Conservation (phyloP, 208 protist genomes). For the Leishmania amazonensis region DNA sequence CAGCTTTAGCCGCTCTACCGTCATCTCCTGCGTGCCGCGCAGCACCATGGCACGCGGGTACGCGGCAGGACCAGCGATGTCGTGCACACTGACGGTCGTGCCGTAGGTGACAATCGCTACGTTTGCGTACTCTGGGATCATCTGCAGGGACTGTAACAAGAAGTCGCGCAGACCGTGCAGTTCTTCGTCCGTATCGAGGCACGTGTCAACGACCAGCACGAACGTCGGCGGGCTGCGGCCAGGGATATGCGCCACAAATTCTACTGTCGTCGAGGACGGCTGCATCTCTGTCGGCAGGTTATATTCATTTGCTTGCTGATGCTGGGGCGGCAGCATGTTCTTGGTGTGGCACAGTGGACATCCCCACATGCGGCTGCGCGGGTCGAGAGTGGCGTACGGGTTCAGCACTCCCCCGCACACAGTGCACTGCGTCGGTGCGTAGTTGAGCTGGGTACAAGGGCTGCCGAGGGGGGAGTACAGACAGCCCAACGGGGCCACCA, state of each 20-base stretch:
- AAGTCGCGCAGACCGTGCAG: slow-evolving; percentile 94
- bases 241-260: slow-evolving; percentile 87
- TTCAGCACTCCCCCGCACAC: slow-evolving; percentile 95
- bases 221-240: slow-evolving; percentile 69
- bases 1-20: slow-evolving; percentile 51
- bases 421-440: slow-evolving; percentile 95
- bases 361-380: slow-evolving; percentile 77
- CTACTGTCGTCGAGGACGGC: slow-evolving; percentile 83
- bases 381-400: slow-evolving; percentile 88
- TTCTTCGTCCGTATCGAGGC: slow-evolving; percentile 94
- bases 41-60: slow-evolving; percentile 86
- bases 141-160: slow-evolving; percentile 88
- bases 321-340: slow-evolving; percentile 96
- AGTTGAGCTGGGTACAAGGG: slow-evolving; percentile 81
- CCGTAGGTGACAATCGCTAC: slow-evolving; percentile 99
- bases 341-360: slow-evolving; percentile 96
- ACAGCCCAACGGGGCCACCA: slow-evolving; percentile 96
- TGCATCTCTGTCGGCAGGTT: slow-evolving; percentile 47
- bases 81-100: slow-evolving; percentile 93
- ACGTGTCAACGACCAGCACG: slow-evolving; percentile 98
- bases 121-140: slow-evolving; percentile 93
- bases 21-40: slow-evolving; percentile 82
- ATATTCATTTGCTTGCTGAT: slow-evolving; percentile 89
- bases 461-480: slow-evolving; percentile 97
- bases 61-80: slow-evolving; percentile 65